Evolutionary conservation across 2,329 filamentous ascomycete species (phyloP).

Genomic region (Calonectria leucothoes): DNA sequence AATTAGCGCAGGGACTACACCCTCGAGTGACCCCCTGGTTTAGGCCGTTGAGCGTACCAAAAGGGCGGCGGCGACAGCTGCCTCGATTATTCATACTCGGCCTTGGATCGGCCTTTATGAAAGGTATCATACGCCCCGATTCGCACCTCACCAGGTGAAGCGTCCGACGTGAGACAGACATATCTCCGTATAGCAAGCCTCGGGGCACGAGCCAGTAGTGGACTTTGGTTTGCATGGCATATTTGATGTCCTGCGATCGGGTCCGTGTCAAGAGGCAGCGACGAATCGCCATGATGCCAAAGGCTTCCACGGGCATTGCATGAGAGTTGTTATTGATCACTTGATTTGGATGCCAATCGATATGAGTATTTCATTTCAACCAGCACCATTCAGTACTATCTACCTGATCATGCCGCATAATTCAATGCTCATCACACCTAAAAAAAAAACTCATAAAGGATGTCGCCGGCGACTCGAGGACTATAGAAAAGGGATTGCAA

Average conservation of each 20-base stretch:
- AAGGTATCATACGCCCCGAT: background rate
- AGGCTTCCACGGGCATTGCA: conserved; percentile 28
- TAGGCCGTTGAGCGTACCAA: background rate
- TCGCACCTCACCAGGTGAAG: conserved; percentile 5
- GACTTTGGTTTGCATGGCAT: background rate
- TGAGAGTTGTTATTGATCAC: conserved; percentile 14
- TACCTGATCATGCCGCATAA: background rate
- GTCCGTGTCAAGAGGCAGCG: background rate
- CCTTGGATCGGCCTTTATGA: background rate
- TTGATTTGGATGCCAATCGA: conserved; percentile 10
- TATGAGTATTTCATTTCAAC: background rate
- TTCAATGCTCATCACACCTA: background rate
- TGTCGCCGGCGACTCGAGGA: background rate
- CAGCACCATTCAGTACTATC: background rate
- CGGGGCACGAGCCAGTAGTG: background rate
- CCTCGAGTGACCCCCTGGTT: background rate
- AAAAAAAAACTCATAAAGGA: background rate
- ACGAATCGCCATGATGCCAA: conserved; percentile 12
- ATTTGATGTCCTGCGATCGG: background rate
- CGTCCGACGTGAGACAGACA: conserved; percentile 39
- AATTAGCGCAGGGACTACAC: background rate
- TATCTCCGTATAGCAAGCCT: conserved; percentile 35
- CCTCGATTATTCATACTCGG: background rate
- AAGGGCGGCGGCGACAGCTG: background rate
- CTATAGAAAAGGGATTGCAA: background rate